These are phyloP conservation scores for Penicillium sp. DNA, from an alignment of 2,329 filamentous ascomycete genomes.

Conservation along the genomic window DNA sequence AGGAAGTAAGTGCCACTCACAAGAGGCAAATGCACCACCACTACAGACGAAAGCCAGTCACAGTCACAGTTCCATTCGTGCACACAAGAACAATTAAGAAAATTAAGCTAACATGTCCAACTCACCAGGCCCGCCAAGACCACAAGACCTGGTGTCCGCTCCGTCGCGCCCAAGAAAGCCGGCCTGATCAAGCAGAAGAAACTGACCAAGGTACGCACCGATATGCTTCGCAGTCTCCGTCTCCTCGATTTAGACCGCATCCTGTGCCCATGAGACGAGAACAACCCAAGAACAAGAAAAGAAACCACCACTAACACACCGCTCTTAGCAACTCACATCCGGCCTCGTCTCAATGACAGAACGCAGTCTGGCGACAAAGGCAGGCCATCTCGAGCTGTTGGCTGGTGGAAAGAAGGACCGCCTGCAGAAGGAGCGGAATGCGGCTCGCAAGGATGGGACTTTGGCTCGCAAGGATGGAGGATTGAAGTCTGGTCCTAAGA, in stretches of 20 bases:
- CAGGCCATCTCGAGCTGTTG: slow-evolving; percentile 69
- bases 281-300: not conserved
- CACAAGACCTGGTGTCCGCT: slow-evolving; percentile 59
- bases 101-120: not conserved
- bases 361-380: slow-evolving; percentile 63
- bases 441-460: slow-evolving; percentile 28
- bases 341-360: slow-evolving; percentile 67
- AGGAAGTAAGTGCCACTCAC: slow-evolving; percentile 32
- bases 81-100: not conserved
- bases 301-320: not conserved
- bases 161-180: slow-evolving; percentile 67
- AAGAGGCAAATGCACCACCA: not conserved
- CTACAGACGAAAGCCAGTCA: not conserved
- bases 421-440: slow-evolving; percentile 40
- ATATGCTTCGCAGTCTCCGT: not conserved
- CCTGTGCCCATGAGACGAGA: too few species aligned
- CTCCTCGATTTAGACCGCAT: not conserved
- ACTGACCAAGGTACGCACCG: slow-evolving; percentile 57
- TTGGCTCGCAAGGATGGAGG: slow-evolving; percentile 21
- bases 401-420: slow-evolving; percentile 64
- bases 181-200: slow-evolving; percentile 60
- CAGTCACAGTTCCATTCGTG: not conserved
- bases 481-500: slow-evolving; percentile 16
- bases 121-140: slow-evolving; percentile 36
- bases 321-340: slow-evolving; percentile 56